Base-by-base conservation (phyloP, 2,329 filamentous ascomycete species). In the Claviceps spartinae region DNA sequence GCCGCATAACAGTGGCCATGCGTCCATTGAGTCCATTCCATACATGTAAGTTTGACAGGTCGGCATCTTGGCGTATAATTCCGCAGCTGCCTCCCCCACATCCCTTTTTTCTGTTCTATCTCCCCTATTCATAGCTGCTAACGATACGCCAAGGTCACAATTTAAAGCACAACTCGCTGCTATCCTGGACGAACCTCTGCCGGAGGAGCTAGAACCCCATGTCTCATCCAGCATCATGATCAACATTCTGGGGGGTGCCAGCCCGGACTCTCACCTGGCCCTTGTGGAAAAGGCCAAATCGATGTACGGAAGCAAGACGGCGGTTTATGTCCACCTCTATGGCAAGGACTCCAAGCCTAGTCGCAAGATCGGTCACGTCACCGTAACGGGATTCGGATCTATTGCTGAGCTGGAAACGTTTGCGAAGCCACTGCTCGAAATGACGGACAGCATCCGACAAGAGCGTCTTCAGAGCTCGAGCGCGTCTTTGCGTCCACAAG, bases 341-440 rank as follows among this genome's bases (percentile, higher is more conserved):
- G 90, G 90, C 62, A 97, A 97, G 69, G 81, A 79, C 47, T 86
- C 89, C 26, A 87, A 89, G 60, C 88, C 87, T 4, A 85, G 88
- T 37, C 83, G 93, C 46, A 98, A 97, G 69, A 97, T 97, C 72
- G 91, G 91, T 11, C 93, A 98, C 66, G 81, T 98, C 59, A 97
- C 90, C 1, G 71, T 95, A 40, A 86, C 86, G 1, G 82, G 82
- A 1, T 73, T 78, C 13, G 81, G 79, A 0, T 81, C 90, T 63
- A 71, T 77, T 40, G 76, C 83, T 60, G 81, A 85, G n/a, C 68
- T 81, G 16, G 73, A 76, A 54, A 57, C 65, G 63, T 72, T 76
- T 16, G 76, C 83, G 14, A 79, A 85, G 40, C 79, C 85, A 49
- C 76, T 96, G 22, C 79, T 95, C 54, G 70, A 82, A 45, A 69